Evolutionary conservation across 192 early-diverging fungal species (phyloP).

Genomic region (Gigaspora rosea): DNA sequence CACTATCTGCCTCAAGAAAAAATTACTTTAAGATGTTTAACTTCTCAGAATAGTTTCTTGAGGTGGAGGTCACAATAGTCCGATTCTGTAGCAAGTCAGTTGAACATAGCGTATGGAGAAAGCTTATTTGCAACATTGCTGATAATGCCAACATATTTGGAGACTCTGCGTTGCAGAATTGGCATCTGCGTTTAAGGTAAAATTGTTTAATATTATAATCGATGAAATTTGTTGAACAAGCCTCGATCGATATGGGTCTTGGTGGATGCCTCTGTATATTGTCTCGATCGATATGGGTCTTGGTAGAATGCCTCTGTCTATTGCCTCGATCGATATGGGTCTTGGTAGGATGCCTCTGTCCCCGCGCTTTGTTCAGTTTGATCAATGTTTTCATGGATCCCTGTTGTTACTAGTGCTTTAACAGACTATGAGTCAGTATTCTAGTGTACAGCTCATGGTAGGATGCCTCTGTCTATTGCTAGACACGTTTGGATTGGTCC

Average conservation of each 20-base stretch:
- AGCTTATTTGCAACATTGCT: neutral
- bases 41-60: conserved; percentile 15
- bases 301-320: conserved; percentile 16
- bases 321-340: no score
- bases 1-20: neutral
- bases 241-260: conserved; percentile 13
- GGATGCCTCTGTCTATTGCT: conserved; percentile 17
- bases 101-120: conserved; percentile 16
- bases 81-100: neutral
- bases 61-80: conserved; percentile 4
- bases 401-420: no score
- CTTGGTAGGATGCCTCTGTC: no score
- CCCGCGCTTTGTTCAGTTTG: neutral
- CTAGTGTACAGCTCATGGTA: no score
- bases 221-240: conserved; percentile 14
- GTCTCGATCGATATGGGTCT: conserved; percentile 15
- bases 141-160: neutral
- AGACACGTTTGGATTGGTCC: conserved; percentile 8
- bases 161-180: conserved; percentile 14
- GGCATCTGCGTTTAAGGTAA: conserved; percentile 17
- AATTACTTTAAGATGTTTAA: conserved; percentile 15
- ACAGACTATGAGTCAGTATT: no score
- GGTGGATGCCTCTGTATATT: conserved; percentile 1
- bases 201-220: neutral
- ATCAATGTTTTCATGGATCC: no score